Evolutionary conservation across 148 eudicot species (phyloP).

Genomic region (Fagopyrum homotropicum): DNA sequence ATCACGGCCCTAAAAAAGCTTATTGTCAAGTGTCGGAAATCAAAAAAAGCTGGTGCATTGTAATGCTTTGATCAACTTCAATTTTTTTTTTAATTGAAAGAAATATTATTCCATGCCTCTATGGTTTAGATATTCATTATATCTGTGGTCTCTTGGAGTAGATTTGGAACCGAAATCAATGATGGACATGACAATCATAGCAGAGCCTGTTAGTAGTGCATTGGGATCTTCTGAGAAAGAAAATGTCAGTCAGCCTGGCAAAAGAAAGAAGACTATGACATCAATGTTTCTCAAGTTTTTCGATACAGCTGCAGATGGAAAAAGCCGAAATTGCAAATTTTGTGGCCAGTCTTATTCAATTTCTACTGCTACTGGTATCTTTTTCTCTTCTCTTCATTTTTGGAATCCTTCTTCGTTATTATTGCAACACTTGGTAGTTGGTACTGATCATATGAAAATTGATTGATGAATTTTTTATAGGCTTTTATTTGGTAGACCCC

Average conservation of each 20-base stretch:
- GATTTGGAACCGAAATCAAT: slow-evolving; percentile 55
- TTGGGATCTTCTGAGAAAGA: slow-evolving; percentile 54
- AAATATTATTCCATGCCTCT: too few species aligned
- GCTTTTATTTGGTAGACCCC: too few species aligned
- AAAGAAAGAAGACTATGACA: slow-evolving; percentile 82
- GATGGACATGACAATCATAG: slow-evolving; percentile 51
- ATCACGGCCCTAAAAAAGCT: too few species aligned
- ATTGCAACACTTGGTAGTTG: neutral
- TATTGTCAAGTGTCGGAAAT: too few species aligned
- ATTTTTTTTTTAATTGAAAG: too few species aligned
- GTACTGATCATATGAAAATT: neutral
- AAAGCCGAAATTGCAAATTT: slow-evolving; percentile 72
- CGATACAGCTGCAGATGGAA: slow-evolving; percentile 74
- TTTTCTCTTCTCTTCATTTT: neutral
- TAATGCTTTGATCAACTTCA: slow-evolving; percentile 1
- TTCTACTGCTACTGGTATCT: slow-evolving; percentile 85
- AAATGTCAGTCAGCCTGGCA: slow-evolving; percentile 31
- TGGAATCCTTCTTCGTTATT: neutral
- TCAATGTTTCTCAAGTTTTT: slow-evolving; percentile 76
- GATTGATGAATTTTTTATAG: neutral
- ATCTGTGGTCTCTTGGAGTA: slow-evolving; percentile 20
- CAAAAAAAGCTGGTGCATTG: neutral
- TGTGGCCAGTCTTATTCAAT: slow-evolving; percentile 91
- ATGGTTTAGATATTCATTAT: neutral
- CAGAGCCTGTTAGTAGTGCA: slow-evolving; percentile 44